A percentile compares a stretch with the other conserved stretches of the same genome.
Evolutionary conservation across 2,329 filamentous ascomycete genomes (phyloP).

Genomic region (Colletotrichum liriopes): DNA sequence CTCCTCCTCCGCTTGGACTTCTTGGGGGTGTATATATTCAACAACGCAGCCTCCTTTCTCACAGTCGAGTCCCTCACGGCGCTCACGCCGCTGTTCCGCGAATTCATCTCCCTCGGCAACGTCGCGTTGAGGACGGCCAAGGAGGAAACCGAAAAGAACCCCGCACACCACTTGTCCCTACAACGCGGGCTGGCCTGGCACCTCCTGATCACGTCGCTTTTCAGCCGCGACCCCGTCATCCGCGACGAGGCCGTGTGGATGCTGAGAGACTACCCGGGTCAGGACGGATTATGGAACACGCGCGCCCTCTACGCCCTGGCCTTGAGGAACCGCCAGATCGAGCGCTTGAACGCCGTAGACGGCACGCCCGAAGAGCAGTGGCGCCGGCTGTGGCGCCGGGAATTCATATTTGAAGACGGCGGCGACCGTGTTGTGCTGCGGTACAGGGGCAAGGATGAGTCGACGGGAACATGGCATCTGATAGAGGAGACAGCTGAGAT

Average conservation of each 20-base stretch:
- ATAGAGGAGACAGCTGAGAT: constrained; percentile 57
- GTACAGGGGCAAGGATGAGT: constrained; percentile 47
- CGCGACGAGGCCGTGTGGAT: constrained; percentile 52
- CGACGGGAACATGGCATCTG: constrained; percentile 53
- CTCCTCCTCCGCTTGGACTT: constrained; percentile 53
- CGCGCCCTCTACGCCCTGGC: constrained; percentile 49
- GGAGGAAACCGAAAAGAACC: constrained; percentile 39
- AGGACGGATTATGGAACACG: constrained; percentile 53
- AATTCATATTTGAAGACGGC: constrained; percentile 54
- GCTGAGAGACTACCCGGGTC: constrained; percentile 52
- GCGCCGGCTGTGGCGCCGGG: constrained; percentile 51
- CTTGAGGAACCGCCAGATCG: constrained; percentile 47
- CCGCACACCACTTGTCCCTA: constrained; percentile 48
- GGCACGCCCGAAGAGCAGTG: constrained; percentile 51
- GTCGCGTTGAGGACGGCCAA: constrained; percentile 46
- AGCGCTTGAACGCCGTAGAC: constrained; percentile 48
- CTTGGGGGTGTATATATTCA: constrained; percentile 49
- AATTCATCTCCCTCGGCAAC: constrained; percentile 52
- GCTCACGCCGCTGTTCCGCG: constrained; percentile 50
- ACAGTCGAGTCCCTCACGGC: constrained; percentile 44
- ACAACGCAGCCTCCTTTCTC: constrained; percentile 48
- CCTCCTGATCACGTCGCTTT: constrained; percentile 47
- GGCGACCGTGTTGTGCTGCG: constrained; percentile 52
- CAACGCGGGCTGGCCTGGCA: constrained; percentile 49
- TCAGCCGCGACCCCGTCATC: constrained; percentile 52